A percentile compares a stretch with the other conserved stretches of the same genome.
Conservation (phyloP, 805 yeast genomes). For the Pichia scutulata region DNA sequence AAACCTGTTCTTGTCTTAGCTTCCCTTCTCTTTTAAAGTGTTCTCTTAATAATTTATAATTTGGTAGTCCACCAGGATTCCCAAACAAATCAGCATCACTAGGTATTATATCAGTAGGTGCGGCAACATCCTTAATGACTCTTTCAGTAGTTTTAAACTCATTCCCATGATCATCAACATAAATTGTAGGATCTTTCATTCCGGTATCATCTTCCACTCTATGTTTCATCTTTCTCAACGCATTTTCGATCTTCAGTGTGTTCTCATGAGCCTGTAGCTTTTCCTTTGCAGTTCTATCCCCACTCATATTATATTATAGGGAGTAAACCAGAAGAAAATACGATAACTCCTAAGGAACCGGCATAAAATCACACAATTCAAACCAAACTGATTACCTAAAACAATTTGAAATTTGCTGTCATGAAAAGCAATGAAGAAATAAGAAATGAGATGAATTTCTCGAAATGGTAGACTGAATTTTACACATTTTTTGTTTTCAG, state of each 20-base stretch:
- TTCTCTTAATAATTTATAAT: conserved; percentile 58
- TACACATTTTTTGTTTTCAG: not conserved
- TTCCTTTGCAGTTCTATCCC: conserved; percentile 9
- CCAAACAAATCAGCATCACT: conserved; percentile 59
- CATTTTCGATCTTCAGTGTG: conserved; percentile 45
- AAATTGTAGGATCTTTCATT: conserved; percentile 33
- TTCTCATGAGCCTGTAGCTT: conserved; percentile 31
- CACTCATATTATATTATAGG: not conserved
- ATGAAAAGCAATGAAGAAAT: not conserved
- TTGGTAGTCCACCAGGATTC: conserved; percentile 56
- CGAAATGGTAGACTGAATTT: not conserved
- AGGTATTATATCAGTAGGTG: conserved; percentile 63
- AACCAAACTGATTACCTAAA: not conserved
- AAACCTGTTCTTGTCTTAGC: conserved; percentile 60
- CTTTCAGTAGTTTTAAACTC: conserved; percentile 49
- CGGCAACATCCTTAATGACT: conserved; percentile 46
- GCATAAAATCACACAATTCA: not conserved
- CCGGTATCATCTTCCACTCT: conserved; percentile 5
- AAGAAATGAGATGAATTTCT: too few species aligned
- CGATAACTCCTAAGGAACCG: not conserved
- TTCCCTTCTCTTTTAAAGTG: conserved; percentile 83
- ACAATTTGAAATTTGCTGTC: not conserved
- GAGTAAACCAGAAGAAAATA: not conserved
- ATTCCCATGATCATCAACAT: conserved; percentile 53
- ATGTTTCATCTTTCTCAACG: conserved; percentile 20